Percentiles rank a stretch among this genome's conserved stretches.
These are phyloP conservation scores for Aspergillus unguis DNA, from an alignment of 2,329 filamentous ascomycete species.

Conservation along the genomic window DNA sequence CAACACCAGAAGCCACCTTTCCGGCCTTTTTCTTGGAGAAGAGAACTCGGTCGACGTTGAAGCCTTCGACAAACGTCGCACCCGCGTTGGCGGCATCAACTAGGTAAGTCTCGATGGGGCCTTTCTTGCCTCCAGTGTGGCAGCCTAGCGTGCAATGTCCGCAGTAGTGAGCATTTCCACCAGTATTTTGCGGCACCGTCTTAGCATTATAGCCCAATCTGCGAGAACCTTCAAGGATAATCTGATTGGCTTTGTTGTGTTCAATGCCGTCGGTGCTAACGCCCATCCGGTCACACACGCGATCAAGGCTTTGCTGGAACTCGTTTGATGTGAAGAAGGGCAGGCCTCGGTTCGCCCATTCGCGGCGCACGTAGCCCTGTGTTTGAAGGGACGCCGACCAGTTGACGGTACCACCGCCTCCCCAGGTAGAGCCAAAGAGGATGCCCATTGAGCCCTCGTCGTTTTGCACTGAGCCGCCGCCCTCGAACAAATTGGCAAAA, in stretches of 20 bases:
- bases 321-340: constrained; percentile 69
- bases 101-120: constrained; percentile 72
- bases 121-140: constrained; percentile 68
- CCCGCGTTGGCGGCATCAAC: constrained; percentile 75
- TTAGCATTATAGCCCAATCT: constrained; percentile 70
- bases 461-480: constrained; percentile 56
- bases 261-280: constrained; percentile 62
- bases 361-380: constrained; percentile 70
- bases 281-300: constrained; percentile 75
- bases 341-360: constrained; percentile 72
- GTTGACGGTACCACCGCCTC: constrained; percentile 84
- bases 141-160: constrained; percentile 62
- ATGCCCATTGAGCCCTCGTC: constrained; percentile 60
- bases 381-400: constrained; percentile 70
- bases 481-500: constrained; percentile 65
- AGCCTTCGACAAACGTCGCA: constrained; percentile 79
- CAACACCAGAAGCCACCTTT: constrained; percentile 64
- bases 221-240: constrained; percentile 70
- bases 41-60: constrained; percentile 65
- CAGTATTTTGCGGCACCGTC: constrained; percentile 75
- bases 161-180: constrained; percentile 69
- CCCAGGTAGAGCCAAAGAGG: constrained; percentile 70
- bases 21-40: constrained; percentile 58
- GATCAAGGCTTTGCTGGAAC: constrained; percentile 76
- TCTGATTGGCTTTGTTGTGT: constrained; percentile 69